Percentiles rank a stretch among this genome's conserved stretches.
Evolutionary conservation across 352 stramenopile species (phyloP).

Genomic region (Thalassiosira exigua): DNA sequence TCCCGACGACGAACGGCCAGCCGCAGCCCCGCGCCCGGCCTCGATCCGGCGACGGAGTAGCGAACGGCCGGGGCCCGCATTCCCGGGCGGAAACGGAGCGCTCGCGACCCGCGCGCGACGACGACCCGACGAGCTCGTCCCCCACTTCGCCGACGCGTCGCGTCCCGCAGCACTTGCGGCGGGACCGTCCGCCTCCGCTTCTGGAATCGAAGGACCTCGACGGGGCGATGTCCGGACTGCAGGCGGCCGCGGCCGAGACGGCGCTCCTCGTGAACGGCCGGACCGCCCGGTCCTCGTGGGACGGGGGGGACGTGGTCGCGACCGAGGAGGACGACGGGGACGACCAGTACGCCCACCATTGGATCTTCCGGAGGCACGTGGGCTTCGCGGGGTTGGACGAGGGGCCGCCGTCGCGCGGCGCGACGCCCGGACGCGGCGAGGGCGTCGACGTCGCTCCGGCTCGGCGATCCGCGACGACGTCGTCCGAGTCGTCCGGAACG

Average conservation of each 20-base stretch:
- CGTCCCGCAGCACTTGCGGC: slow-evolving; percentile 5
- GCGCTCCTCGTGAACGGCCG: slow-evolving; percentile 16
- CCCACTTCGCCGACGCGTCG: slow-evolving; percentile 6
- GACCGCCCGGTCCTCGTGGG: not conserved
- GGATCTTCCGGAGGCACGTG: slow-evolving; percentile 46
- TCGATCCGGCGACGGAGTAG: too few species aligned
- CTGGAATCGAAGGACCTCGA: slow-evolving; percentile 22
- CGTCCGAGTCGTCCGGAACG: too few species aligned
- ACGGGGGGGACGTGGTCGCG: not conserved
- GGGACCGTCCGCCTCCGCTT: not conserved
- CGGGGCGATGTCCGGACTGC: slow-evolving; percentile 35
- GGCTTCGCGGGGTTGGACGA: slow-evolving; percentile 4
- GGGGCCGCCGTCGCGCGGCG: not conserved
- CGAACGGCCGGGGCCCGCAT: too few species aligned
- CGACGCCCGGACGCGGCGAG: not conserved
- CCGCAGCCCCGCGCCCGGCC: too few species aligned
- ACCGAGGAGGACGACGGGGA: slow-evolving; percentile 32
- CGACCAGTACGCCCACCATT: slow-evolving; percentile 28
- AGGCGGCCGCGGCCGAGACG: slow-evolving; percentile 44
- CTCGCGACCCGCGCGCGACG: too few species aligned
- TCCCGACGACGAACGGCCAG: too few species aligned
- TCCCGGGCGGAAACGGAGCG: too few species aligned
- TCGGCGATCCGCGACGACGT: not conserved
- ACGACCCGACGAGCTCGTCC: not conserved
- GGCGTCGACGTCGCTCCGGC: not conserved